These are phyloP conservation scores for Bromus sterilis DNA, from an alignment of 176 grass and related monocot genomes.

Conservation along the genomic window DNA sequence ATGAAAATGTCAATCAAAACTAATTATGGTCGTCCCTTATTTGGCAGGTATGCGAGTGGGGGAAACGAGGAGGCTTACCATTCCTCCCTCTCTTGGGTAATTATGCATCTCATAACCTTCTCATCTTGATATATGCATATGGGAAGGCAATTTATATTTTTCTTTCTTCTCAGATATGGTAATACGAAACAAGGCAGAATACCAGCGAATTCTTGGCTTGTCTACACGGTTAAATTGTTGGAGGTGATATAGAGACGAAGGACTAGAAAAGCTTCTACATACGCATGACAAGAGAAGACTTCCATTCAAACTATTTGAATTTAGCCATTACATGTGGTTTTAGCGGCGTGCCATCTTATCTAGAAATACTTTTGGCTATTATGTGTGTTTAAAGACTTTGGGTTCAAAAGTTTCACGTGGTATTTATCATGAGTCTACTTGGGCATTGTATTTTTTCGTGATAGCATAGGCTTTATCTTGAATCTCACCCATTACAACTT, in stretches of 20 bases:
- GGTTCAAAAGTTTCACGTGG: too few species aligned
- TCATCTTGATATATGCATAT: neutral
- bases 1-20: neutral
- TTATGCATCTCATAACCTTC: neutral
- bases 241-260: neutral
- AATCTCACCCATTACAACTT: too few species aligned
- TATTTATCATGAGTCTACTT: too few species aligned
- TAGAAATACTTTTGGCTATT: too few species aligned
- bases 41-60: constrained; percentile 7
- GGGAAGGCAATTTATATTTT: neutral
- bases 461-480: too few species aligned
- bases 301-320: too few species aligned
- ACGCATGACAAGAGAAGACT: neutral
- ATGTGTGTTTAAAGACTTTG: too few species aligned
- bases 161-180: neutral
- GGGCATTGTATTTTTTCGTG: too few species aligned
- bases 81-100: neutral
- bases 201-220: neutral
- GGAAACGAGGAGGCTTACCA: neutral
- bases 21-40: neutral
- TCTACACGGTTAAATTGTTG: neutral
- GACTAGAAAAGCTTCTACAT: neutral
- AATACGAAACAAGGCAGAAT: neutral
- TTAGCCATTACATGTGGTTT: too few species aligned
- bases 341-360: too few species aligned